Conservation (phyloP, 2,329 filamentous ascomycete genomes). For the Cercospora sp. region DNA sequence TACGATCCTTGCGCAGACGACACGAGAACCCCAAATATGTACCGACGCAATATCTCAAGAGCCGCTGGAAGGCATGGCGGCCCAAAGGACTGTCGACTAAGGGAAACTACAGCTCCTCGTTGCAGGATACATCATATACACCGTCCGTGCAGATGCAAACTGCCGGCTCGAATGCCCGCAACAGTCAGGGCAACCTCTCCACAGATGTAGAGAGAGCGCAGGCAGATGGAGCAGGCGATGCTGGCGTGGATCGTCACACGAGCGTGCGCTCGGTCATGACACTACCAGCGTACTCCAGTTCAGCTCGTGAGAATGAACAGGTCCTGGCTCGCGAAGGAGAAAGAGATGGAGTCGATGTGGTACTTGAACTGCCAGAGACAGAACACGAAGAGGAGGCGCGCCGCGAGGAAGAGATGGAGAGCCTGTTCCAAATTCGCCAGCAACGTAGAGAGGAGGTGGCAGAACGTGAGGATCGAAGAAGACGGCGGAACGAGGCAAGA, state of each 20-base stretch:
- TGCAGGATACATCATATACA: conserved; percentile 34
- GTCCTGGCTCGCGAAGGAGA: conserved; percentile 89
- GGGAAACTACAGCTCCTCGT: conserved; percentile 35
- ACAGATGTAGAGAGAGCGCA: conserved; percentile 31
- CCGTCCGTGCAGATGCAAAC: conserved; percentile 32
- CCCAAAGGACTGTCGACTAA: conserved; percentile 30
- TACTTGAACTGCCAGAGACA: conserved; percentile 81
- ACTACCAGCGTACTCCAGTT: conserved; percentile 77
- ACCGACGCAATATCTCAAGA: conserved; percentile 38
- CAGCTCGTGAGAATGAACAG: conserved; percentile 72
- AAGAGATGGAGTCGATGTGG: conserved; percentile 84
- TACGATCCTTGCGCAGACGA: conserved; percentile 24
- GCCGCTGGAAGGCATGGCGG: conserved; percentile 38
- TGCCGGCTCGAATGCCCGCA: conserved; percentile 29
- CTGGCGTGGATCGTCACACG: conserved; percentile 73
- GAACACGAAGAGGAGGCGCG: conserved; percentile 74
- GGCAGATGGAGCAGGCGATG: conserved; percentile 28
- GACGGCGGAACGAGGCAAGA: conserved; percentile 69
- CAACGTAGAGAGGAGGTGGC: conserved; percentile 72
- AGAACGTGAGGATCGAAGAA: conserved; percentile 75
- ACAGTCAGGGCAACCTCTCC: conserved; percentile 28
- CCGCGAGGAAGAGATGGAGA: conserved; percentile 88
- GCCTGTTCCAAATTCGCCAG: conserved; percentile 83
- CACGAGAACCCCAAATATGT: conserved; percentile 36
- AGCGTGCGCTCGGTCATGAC: conserved; percentile 94